phyloP scores from a whole-genome alignment of 2,329 filamentous ascomycete genomes.

The Diaporthe destruens region DNA sequence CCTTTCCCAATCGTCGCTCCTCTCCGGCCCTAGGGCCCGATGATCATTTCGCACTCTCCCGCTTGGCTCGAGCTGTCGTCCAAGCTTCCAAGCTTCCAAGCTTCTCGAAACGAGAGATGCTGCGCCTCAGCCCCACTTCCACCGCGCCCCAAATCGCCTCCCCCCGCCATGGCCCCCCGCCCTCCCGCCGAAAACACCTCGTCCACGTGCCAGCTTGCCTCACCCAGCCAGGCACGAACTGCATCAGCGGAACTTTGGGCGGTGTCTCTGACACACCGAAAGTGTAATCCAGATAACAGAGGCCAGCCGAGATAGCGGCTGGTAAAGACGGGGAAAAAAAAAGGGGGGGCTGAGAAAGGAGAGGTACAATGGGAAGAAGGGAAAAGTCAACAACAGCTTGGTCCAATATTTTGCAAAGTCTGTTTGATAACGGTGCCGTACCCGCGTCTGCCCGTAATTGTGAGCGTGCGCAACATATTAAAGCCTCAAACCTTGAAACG shows the following conservation, averaged over 20 bases:
- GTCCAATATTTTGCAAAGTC: conserved; percentile 3
- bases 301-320: not conserved
- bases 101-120: conserved; percentile 23
- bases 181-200: conserved; percentile 19
- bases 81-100: conserved; percentile 33
- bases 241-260: not conserved
- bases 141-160: not conserved
- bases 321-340: too few species aligned
- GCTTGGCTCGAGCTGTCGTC: conserved; percentile 21
- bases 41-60: conserved; percentile 18
- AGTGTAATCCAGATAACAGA: not conserved
- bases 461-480: not conserved
- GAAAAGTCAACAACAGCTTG: not conserved
- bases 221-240: conserved; percentile 15
- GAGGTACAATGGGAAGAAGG: not conserved
- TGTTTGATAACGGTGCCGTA: not conserved
- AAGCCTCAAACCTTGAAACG: conserved; percentile 18
- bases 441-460: conserved; percentile 19
- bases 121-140: conserved; percentile 29
- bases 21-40: conserved; percentile 30
- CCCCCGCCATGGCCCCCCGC: not conserved
- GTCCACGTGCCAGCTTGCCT: conserved; percentile 25
- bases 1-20: conserved; percentile 28
- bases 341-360: not conserved
- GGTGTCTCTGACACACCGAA: conserved; percentile 7